These are phyloP conservation scores for Ramaria sp. DNA, from an alignment of 768 basidiomycete species.

Conservation along the genomic window DNA sequence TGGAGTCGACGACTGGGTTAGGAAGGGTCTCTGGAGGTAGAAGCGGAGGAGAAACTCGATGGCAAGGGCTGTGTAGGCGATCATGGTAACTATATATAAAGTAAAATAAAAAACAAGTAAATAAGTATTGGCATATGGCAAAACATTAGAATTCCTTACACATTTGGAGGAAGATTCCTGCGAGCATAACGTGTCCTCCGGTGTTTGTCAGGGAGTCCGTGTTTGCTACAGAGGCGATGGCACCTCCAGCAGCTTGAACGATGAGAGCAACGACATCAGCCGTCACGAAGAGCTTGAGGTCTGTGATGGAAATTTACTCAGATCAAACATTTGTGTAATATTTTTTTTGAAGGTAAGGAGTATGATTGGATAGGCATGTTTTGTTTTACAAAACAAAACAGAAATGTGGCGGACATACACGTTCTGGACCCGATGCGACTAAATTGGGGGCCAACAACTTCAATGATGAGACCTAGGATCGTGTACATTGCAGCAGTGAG, in stretches of 20 bases:
- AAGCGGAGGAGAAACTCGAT: conserved; percentile 36
- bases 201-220: neutral
- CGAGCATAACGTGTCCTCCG: conserved; percentile 42
- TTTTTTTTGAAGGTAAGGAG: too few species aligned
- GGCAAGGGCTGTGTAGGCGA: conserved; percentile 28
- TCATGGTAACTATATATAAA: conserved; percentile 27
- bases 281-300: conserved; percentile 1
- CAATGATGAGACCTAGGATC: conserved; percentile 39
- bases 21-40: conserved; percentile 13
- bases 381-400: neutral
- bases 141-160: too few species aligned
- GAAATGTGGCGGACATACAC: conserved; percentile 25
- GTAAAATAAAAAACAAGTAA: neutral
- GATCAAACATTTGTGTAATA: too few species aligned
- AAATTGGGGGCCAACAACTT: conserved; percentile 32
- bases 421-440: conserved; percentile 31
- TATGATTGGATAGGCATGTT: too few species aligned
- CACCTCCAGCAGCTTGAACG: conserved; percentile 5
- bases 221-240: neutral
- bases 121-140: too few species aligned
- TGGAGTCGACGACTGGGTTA: neutral
- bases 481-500: conserved; percentile 51
- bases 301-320: neutral
- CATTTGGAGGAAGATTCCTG: conserved; percentile 52
- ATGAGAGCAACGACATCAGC: conserved; percentile 2